phyloP scores from a whole-genome alignment of 2,329 filamentous ascomycete species.

The Phaeoacremonium minimum region DNA sequence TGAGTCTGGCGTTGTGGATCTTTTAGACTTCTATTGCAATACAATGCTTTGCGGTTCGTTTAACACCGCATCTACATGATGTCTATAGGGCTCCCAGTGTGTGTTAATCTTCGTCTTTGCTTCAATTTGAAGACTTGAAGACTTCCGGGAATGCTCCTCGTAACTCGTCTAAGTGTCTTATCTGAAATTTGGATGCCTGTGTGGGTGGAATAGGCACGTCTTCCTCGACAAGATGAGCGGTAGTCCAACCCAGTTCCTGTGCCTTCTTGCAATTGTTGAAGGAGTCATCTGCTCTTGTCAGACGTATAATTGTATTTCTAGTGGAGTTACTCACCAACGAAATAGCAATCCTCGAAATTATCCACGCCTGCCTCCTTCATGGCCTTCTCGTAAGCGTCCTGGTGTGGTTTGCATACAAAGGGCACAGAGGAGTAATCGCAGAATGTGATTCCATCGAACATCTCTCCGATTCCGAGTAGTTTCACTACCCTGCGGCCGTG shows the following conservation, averaged over 20 bases:
- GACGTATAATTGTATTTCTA: no score
- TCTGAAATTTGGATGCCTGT: constrained; percentile 69
- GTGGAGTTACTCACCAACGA: constrained; percentile 79
- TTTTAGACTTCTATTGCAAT: no score
- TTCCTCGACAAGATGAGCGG: constrained; percentile 80
- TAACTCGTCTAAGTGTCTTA: constrained; percentile 72
- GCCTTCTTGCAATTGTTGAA: constrained; percentile 75
- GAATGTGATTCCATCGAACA: constrained; percentile 92
- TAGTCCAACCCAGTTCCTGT: constrained; percentile 77
- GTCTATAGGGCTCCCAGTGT: no score
- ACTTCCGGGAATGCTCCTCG: constrained; percentile 75
- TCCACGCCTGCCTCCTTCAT: constrained; percentile 78
- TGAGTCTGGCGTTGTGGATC: no score
- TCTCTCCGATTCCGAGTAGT: constrained; percentile 75
- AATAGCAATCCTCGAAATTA: constrained; percentile 72
- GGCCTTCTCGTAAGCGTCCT: constrained; percentile 80
- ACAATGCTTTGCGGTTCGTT: no score
- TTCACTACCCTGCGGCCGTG: constrained; percentile 80
- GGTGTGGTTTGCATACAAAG: constrained; percentile 82
- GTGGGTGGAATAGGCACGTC: constrained; percentile 57
- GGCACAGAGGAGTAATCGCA: constrained; percentile 77
- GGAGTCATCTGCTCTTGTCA: constrained; percentile 93
- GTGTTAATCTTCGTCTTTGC: no score
- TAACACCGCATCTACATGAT: no score
- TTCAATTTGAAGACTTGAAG: constrained; percentile 70